Evolutionary conservation across 2,329 filamentous ascomycete species (phyloP), one percentile per base, ranked within the genome.

Genomic region (Colletotrichum lini): DNA sequence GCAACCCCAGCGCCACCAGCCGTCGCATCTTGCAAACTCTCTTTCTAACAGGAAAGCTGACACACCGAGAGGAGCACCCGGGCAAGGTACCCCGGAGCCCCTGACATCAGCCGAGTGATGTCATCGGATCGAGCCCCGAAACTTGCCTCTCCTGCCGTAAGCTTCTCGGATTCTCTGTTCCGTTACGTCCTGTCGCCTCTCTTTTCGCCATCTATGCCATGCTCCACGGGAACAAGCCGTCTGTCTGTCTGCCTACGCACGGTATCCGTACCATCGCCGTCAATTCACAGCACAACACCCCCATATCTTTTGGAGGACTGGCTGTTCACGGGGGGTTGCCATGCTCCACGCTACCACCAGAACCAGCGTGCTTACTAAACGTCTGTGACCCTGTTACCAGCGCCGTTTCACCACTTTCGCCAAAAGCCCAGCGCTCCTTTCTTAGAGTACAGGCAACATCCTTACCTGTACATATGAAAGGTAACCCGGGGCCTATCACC

Each of bases 51-150:
- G 52, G 12, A 58, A 65, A 70, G 54, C 60, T 70, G 66, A 72
- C 59, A 65, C 59, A 70, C 70, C 21, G 58, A 69, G 49, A 49
- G 18, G 44, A 26, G 38, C 21, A 18, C 18, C 38, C 59, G 54
- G 66, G 50, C 65, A 65, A 65, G 66, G 70, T 60, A 61, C 53
- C 65, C 64, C 60, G 42, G 60, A 23, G 54, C 47, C 56, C 60
- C 49, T 65, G 54, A 65, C 38, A 53, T 60, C 54, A 60, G 70
- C 66, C 49, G 70, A 72, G 49, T 72, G 70, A 72, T 72, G 70
- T 72, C 70, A 72, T 72, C 56, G 49, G 65, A 65, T 70, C 60
- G 60, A 49, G 42, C 49, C 49, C 26, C 59, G 52, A 69, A 61
- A 61, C 64, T 52, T 62, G 67, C 61, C 50, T 67, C 56, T 61